Base-by-base conservation (phyloP, 1,284 basidiomycete genomes). In the Apiotrichum akiyoshidainum region DNA sequence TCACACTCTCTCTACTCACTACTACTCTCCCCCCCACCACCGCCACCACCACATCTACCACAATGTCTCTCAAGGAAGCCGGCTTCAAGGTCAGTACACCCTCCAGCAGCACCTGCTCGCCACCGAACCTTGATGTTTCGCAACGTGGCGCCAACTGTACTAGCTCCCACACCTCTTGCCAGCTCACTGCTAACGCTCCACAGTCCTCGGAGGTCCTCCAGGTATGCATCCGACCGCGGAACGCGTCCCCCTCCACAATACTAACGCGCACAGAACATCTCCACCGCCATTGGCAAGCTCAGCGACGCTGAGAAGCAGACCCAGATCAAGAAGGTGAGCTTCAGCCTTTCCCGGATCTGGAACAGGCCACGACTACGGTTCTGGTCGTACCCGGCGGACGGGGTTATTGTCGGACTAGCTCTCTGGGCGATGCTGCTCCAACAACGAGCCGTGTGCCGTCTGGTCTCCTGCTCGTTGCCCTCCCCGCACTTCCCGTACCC, bases 261-360 rank as follows among this genome's bases (percentile, higher is more conserved):
- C 13, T 16, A 37, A 40, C 19, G 14, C 14, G 31, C 7, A 40
- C 48, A 76, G 75, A 54, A 77, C 49, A 84, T 96, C 69, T 80
- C 82, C 46, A 63, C 79, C n/a, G 83, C 84, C 17, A 87, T 94
- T 71, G 80, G 81, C 45, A 76, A 78, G 58, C 85, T 85, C 80
- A 83, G 81, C 54, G 88, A 90, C 54, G 79, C 82, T 59, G 88
- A 95, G 80, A 91, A 86, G 81, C 83, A 87, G 71, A 79, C 82
- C 44, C 86, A 89, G 76, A 86, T 94, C 61, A 92, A 93, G 79
- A 94, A 93, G 87, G 92, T 89, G 41, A 52, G 69, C 42, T 4
- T 14, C 2, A 14, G 14, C 26, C 26, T 31, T 31, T 31, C 7
- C 26, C 26, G 26, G 7, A 31, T 31, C 26, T 31, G 26, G 26